Evolutionary conservation across 202 grass and related monocot species (phyloP).

Genomic region (Elaeis oleifera): DNA sequence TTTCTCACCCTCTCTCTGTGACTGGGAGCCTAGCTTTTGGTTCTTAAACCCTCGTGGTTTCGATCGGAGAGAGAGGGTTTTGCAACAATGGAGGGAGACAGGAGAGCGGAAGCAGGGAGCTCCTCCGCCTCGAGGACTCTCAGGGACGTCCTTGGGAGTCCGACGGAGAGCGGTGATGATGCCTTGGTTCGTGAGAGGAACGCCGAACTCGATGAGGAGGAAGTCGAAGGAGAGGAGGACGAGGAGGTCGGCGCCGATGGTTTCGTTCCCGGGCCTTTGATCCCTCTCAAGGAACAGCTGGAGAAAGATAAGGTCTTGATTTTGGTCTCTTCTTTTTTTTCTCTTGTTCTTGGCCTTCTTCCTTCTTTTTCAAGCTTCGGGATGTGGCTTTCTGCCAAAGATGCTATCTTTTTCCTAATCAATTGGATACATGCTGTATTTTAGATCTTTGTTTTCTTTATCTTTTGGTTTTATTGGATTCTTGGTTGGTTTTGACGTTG

Average conservation of each 20-base stretch:
- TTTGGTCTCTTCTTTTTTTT: neutral
- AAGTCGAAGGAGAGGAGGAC: constrained; percentile 21
- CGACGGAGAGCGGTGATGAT: neutral
- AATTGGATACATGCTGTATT: too few relatives aligned
- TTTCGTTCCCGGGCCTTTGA: constrained; percentile 35
- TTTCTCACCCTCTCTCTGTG: neutral
- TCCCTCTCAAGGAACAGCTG: constrained; percentile 40
- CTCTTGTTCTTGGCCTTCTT: neutral
- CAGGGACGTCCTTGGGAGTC: neutral
- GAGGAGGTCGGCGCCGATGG: constrained; percentile 17
- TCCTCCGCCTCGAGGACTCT: constrained; percentile 10
- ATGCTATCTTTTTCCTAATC: neutral
- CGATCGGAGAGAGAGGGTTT: neutral
- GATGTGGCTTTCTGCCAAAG: neutral
- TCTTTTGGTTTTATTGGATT: too few relatives aligned
- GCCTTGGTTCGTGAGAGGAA: constrained; percentile 4
- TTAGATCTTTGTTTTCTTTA: too few relatives aligned
- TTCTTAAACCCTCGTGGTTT: neutral
- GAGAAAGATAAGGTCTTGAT: constrained; percentile 41
- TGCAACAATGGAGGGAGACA: neutral
- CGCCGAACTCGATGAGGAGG: constrained; percentile 4
- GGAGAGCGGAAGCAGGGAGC: constrained; percentile 21
- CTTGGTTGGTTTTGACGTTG: too few relatives aligned
- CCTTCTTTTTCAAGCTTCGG: neutral
- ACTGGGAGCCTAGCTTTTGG: too few relatives aligned